phyloP scores from a whole-genome alignment of 345 rosid genomes.

The Brassica nigra region DNA sequence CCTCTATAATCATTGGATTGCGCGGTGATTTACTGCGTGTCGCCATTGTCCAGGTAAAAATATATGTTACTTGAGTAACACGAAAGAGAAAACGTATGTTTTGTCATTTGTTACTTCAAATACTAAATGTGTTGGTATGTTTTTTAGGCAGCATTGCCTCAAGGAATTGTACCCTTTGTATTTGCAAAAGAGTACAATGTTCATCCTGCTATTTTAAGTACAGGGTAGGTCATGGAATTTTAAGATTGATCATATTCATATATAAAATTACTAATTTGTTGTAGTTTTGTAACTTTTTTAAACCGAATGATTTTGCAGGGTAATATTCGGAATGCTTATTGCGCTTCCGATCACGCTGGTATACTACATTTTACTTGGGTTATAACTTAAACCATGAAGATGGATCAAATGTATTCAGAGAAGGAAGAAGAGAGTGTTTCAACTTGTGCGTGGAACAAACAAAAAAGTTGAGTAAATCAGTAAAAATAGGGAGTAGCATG shows the following conservation, averaged over 20 bases:
- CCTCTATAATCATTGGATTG: slow-evolving; percentile 79
- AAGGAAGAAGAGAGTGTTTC: slow-evolving; percentile 3
- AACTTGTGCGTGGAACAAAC: slow-evolving; percentile 18
- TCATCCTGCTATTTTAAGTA: slow-evolving; percentile 82
- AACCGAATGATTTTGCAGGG: slow-evolving; percentile 52
- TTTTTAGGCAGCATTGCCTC: slow-evolving; percentile 74
- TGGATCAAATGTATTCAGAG: slow-evolving; percentile 1
- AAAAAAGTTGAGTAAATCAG: slow-evolving; percentile 28
- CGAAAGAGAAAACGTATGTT: too few species aligned
- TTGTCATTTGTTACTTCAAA: not conserved
- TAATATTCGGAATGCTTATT: slow-evolving; percentile 93
- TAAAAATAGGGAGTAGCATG: slow-evolving; percentile 39
- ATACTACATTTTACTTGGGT: slow-evolving; percentile 85
- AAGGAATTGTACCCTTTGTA: slow-evolving; percentile 88
- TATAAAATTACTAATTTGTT: not conserved
- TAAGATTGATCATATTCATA: not conserved
- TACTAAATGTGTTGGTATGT: not conserved
- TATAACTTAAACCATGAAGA: slow-evolving; percentile 37
- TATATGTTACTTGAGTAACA: too few species aligned
- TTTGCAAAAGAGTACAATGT: slow-evolving; percentile 87
- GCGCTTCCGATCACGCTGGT: slow-evolving; percentile 91
- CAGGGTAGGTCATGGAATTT: slow-evolving; percentile 52
- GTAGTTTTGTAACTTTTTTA: not conserved
- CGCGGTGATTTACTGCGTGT: slow-evolving; percentile 72
- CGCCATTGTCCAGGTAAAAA: slow-evolving; percentile 83